A percentile compares a stretch with the other conserved stretches of the same genome.
phyloP scores from a whole-genome alignment of 1,284 basidiomycete species.

The Ceratobasidium sp. region DNA sequence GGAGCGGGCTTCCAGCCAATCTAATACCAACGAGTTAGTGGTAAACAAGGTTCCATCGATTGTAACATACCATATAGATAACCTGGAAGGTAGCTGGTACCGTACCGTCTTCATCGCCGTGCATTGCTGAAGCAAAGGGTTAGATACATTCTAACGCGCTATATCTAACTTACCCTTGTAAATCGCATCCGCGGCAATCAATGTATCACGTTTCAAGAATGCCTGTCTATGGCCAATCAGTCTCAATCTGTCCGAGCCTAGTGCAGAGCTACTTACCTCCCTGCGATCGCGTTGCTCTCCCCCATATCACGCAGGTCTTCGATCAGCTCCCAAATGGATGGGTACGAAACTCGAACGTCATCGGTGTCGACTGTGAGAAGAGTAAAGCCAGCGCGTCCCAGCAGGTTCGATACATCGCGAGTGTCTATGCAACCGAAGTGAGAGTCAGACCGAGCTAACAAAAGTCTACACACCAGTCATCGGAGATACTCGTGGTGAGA shows the following conservation, averaged over 20 bases:
- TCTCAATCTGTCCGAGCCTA: neutral
- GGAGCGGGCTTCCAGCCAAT: slow-evolving; percentile 98
- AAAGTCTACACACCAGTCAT: slow-evolving; percentile 80
- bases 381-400: slow-evolving; percentile 92
- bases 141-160: slow-evolving; percentile 7
- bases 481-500: slow-evolving; percentile 93
- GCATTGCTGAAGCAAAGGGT: slow-evolving; percentile 64
- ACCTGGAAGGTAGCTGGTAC: slow-evolving; percentile 96
- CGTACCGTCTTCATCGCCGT: slow-evolving; percentile 81
- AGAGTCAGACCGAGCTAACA: neutral
- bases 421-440: slow-evolving; percentile 64
- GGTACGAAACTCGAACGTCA: slow-evolving; percentile 90
- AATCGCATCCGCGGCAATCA: slow-evolving; percentile 89
- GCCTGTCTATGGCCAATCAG: slow-evolving; percentile 54
- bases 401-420: slow-evolving; percentile 87
- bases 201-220: slow-evolving; percentile 82
- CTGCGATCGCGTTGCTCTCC: slow-evolving; percentile 90
- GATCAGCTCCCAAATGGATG: slow-evolving; percentile 95
- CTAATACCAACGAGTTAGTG: slow-evolving; percentile 52
- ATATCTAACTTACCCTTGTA: slow-evolving; percentile 73
- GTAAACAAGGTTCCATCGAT: slow-evolving; percentile 11
- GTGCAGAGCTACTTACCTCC: slow-evolving; percentile 58
- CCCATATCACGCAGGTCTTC: slow-evolving; percentile 96
- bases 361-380: slow-evolving; percentile 95
- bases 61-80: slow-evolving; percentile 80